phyloP scores from a whole-genome alignment of 129 eudicot species.

The Tagetes patula region DNA sequence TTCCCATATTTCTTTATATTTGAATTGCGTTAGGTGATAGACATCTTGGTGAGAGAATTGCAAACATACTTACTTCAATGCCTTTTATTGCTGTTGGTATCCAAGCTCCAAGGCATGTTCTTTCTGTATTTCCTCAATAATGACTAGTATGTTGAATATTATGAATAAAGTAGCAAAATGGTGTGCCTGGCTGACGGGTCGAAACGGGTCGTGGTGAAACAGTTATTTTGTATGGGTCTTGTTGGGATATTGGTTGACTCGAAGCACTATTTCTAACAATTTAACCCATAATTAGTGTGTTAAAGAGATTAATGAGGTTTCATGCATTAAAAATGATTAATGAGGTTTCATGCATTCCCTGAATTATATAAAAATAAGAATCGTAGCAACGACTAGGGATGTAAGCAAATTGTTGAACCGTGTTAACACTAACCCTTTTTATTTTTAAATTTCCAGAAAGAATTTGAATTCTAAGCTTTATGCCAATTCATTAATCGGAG shows the following conservation, averaged over 20 bases:
- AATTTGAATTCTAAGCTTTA: constrained; percentile 78
- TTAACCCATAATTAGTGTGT: not conserved
- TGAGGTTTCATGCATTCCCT: not conserved
- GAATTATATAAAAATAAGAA: not conserved
- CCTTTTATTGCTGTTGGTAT: constrained; percentile 89
- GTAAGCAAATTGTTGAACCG: not conserved
- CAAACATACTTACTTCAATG: constrained; percentile 81
- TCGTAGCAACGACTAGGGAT: too few relatives aligned
- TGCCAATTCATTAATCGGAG: constrained; percentile 96
- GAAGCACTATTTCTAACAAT: not conserved
- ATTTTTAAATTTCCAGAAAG: constrained; percentile 55
- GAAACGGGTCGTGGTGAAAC: not conserved
- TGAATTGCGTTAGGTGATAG: constrained; percentile 57
- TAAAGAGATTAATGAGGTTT: not conserved
- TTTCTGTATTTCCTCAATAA: constrained; percentile 9
- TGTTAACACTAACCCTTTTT: not conserved
- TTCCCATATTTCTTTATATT: not conserved
- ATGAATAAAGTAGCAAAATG: not conserved
- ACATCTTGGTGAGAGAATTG: constrained; percentile 70
- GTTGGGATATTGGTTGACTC: constrained; percentile 11
- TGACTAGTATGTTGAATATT: constrained; percentile 7
- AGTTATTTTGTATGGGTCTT: not conserved
- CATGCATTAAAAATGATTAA: not conserved
- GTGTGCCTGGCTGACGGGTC: not conserved
- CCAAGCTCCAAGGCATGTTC: constrained; percentile 75